Base-by-base conservation (phyloP, 164 flowering plant species). In the Magnolia changhungtana region DNA sequence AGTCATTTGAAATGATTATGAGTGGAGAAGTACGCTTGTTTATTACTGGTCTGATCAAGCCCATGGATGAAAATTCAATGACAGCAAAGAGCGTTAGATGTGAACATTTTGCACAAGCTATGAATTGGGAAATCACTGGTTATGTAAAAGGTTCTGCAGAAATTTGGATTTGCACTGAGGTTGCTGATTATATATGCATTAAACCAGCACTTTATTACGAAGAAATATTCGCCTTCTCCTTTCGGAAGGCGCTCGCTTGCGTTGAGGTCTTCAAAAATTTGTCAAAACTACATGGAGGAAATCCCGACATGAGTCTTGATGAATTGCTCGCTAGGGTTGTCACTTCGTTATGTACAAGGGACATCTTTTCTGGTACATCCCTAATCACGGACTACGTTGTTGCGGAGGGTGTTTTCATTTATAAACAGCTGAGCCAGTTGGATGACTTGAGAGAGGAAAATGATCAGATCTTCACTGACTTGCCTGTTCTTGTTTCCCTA, bases 61-160 rank as follows among this genome's bases (percentile, higher is more conserved):
- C 96, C 23, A 76, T 83, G 7, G 91, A 90, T 58, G 88, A 84
- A 51, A 70, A 52, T 77, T 64, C 82, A 75, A 85, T 83, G 24
- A 90, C 87, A 74, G 89, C 81, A 14, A 84, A 78, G 59, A 91
- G 92, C 10, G 80, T 91, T 11, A 82, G 89, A 77, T 93, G 98
- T 81, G 92, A 88, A 79, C 93, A 90, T 7, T 95, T 95, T 84
- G 98, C 98, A 8, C 86, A 95, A 29, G 83, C 93, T 50, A 95
- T 91, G 81, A 72, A 84, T 1, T 95, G 98, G 98, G 79, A 84
- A 2, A 89, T 95, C 50, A 92, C 98, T 74, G 98, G 98, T 52
- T 93, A 92, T 81, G 98, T 93, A 76, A 97, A 92, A 19, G 97
- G 96, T 5, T 77, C 78, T 4, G 96, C 96, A 1, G 85, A 85